Percentiles rank a stretch among this genome's conserved stretches.
Conservation (phyloP, 768 basidiomycete species). For the Trametes coccinea region DNA sequence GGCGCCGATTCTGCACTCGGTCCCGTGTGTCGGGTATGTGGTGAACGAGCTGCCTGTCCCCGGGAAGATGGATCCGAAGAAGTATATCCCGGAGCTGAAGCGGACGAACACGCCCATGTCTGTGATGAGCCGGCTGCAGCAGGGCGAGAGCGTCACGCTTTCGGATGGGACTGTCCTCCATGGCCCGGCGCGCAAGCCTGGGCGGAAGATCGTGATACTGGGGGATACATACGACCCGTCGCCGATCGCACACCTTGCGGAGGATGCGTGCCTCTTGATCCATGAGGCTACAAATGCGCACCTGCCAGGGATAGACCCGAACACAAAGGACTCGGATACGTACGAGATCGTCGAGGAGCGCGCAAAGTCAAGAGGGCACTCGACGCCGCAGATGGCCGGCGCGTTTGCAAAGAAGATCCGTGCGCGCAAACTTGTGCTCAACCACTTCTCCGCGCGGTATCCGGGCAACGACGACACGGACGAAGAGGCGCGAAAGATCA, state of each 20-base stretch:
- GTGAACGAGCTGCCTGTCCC: constrained; percentile 69
- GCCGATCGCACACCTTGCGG: constrained; percentile 59
- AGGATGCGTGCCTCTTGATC: constrained; percentile 69
- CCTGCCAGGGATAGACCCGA: constrained; percentile 61
- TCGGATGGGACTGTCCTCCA: constrained; percentile 71
- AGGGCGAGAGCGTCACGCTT: constrained; percentile 62
- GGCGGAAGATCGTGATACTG: constrained; percentile 77
- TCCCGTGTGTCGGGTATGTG: constrained; percentile 80
- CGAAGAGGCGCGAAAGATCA: constrained; percentile 50
- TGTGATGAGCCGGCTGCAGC: constrained; percentile 64
- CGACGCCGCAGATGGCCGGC: constrained; percentile 90
- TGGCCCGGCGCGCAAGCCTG: constrained; percentile 64
- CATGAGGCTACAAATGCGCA: constrained; percentile 93
- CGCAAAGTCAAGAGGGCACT: constrained; percentile 79
- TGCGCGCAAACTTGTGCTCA: constrained; percentile 67
- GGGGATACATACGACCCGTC: constrained; percentile 86
- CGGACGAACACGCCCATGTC: constrained; percentile 71
- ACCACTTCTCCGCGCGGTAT: constrained; percentile 86
- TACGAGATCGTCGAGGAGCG: constrained; percentile 60
- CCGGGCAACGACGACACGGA: constrained; percentile 60
- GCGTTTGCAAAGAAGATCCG: constrained; percentile 67
- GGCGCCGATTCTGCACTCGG: constrained; percentile 77
- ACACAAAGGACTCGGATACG: constrained; percentile 61
- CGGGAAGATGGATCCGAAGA: constrained; percentile 71
- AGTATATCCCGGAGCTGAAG: constrained; percentile 67